A percentile compares a stretch with the other conserved stretches of the same genome.
phyloP scores from a whole-genome alignment of 768 basidiomycete species.

The Suillus cothurnatus region DNA sequence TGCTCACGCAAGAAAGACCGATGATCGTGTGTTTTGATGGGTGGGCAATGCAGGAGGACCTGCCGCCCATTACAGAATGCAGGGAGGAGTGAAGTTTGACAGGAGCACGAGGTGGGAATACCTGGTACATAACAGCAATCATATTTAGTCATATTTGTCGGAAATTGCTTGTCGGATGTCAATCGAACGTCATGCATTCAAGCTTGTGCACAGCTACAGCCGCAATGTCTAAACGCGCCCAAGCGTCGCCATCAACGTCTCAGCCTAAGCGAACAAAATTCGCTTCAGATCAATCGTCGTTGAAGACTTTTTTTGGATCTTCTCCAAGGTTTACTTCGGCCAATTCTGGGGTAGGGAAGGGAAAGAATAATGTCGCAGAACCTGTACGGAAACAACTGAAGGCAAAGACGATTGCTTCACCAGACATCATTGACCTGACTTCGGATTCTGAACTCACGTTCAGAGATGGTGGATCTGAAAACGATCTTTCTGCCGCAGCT shows the following conservation, averaged over 20 bases:
- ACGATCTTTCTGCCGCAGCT: not conserved
- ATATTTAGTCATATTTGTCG: slow-evolving; percentile 1
- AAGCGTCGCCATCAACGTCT: slow-evolving; percentile 11
- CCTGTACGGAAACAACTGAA: not conserved
- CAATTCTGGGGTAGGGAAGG: slow-evolving; percentile 8
- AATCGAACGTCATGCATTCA: slow-evolving; percentile 1
- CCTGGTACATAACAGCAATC: not conserved
- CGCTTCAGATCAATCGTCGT: slow-evolving; percentile 19
- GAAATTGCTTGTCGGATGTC: slow-evolving; percentile 1
- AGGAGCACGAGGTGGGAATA: not conserved
- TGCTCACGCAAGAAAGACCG: not conserved
- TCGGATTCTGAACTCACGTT: not conserved
- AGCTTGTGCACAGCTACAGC: not conserved
- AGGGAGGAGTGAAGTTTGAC: slow-evolving; percentile 2
- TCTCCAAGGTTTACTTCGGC: not conserved
- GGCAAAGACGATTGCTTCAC: not conserved
- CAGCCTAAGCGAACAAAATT: slow-evolving; percentile 25
- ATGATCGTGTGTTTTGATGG: slow-evolving; percentile 4
- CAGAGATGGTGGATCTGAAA: not conserved
- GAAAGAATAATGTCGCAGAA: not conserved
- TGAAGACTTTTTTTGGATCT: slow-evolving; percentile 31
- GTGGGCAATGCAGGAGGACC: not conserved
- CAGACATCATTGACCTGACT: slow-evolving; percentile 3
- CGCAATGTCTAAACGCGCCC: slow-evolving; percentile 16
- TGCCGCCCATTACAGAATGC: slow-evolving; percentile 2